These are phyloP conservation scores for Rugosomyces carneus DNA, from an alignment of 1,284 basidiomycete genomes.

Conservation along the genomic window DNA sequence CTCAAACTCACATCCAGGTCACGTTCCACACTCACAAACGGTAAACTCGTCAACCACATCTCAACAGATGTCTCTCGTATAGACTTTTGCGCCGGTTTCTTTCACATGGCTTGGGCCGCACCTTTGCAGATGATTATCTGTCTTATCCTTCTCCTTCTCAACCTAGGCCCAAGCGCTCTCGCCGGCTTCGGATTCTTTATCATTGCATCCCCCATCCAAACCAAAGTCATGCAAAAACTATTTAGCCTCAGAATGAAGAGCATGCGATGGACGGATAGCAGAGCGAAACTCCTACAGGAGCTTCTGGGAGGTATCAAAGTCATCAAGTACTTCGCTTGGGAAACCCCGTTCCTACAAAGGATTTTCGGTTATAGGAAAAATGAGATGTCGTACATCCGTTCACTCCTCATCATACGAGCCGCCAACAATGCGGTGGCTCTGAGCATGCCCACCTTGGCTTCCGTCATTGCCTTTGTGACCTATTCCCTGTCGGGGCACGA, in stretches of 20 bases:
- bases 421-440: constrained; percentile 65
- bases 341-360: constrained; percentile 65
- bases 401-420: constrained; percentile 67
- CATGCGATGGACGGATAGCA: constrained; percentile 90
- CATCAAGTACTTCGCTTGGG: constrained; percentile 89
- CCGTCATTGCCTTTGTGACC: constrained; percentile 82
- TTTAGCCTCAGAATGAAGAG: constrained; percentile 69
- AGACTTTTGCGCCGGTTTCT: constrained; percentile 85
- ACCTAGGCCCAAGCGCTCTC: constrained; percentile 77
- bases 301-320: constrained; percentile 82
- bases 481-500: constrained; percentile 69
- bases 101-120: constrained; percentile 74
- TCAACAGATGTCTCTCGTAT: constrained; percentile 90
- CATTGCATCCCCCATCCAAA: constrained; percentile 55
- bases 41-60: constrained; percentile 88
- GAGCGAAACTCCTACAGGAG: constrained; percentile 80
- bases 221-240: constrained; percentile 67
- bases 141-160: constrained; percentile 60
- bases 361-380: constrained; percentile 66
- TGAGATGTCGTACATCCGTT: constrained; percentile 77
- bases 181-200: constrained; percentile 82
- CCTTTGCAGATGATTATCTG: constrained; percentile 72
- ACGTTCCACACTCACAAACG: constrained; percentile 79
- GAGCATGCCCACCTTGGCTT: constrained; percentile 74
- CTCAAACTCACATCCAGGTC: constrained; percentile 77